Evolutionary conservation across 768 basidiomycete genomes (phyloP).

Genomic region (Leccinum aurantiacum): DNA sequence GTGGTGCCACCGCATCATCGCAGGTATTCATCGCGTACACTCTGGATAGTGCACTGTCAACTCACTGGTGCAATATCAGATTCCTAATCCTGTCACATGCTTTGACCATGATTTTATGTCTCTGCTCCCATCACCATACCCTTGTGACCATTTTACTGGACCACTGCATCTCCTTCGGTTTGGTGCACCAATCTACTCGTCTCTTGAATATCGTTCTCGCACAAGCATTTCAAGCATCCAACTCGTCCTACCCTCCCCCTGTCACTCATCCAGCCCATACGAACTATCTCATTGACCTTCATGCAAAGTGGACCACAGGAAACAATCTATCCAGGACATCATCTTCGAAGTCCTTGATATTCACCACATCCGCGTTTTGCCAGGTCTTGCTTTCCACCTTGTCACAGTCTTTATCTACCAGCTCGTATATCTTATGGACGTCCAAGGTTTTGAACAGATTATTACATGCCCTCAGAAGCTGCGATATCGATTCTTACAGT

Average conservation of each 20-base stretch:
- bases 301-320: constrained; percentile 37
- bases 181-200: constrained; percentile 42
- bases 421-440: constrained; percentile 41
- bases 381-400: constrained; percentile 17
- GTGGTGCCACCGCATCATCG: constrained; percentile 51
- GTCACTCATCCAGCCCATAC: constrained; percentile 47
- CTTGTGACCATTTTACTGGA: constrained; percentile 51
- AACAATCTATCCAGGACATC: constrained; percentile 5
- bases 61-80: constrained; percentile 30
- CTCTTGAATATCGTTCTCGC: constrained; percentile 45
- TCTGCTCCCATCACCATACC: constrained; percentile 47
- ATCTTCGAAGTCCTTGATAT: constrained; percentile 9
- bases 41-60: constrained; percentile 6
- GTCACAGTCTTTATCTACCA: constrained; percentile 29
- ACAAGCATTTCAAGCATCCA: constrained; percentile 35
- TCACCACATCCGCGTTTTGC: constrained; percentile 31
- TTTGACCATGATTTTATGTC: constrained; percentile 44
- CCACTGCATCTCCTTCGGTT: constrained; percentile 44
- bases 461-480: constrained; percentile 29
- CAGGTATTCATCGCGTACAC: constrained; percentile 37
- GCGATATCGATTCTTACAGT: constrained; percentile 37
- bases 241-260: constrained; percentile 25
- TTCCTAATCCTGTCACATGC: constrained; percentile 54
- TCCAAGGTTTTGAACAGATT: constrained; percentile 43
- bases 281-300: constrained; percentile 47